These are phyloP conservation scores for Cercophora scortea DNA, from an alignment of 495 filamentous ascomycete species.

Conservation along the genomic window DNA sequence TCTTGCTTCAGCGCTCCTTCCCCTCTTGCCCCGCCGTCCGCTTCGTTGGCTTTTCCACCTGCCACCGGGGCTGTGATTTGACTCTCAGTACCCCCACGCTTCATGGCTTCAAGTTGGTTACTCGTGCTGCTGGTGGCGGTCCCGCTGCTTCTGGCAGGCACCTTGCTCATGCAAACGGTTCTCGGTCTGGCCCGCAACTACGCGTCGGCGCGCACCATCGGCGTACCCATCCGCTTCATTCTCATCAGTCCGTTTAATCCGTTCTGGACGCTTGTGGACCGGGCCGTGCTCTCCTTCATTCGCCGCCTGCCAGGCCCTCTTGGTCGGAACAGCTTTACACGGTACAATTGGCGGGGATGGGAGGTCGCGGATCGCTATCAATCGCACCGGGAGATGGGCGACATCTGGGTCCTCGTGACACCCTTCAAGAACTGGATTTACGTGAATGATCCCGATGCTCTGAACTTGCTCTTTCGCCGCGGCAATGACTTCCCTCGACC, in stretches of 20 bases:
- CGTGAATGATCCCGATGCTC: conserved; percentile 31
- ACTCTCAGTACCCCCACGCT: neutral
- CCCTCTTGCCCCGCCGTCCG: neutral
- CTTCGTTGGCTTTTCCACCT: too few species aligned
- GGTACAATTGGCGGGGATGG: conserved; percentile 29
- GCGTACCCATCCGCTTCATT: conserved; percentile 30
- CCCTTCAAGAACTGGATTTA: conserved; percentile 33
- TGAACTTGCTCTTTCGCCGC: conserved; percentile 27
- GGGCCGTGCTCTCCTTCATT: conserved; percentile 10
- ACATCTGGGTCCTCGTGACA: conserved; percentile 34
- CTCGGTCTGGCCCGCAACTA: conserved; percentile 11
- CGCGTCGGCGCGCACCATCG: conserved; percentile 17
- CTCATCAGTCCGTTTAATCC: conserved; percentile 26
- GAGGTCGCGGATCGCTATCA: conserved; percentile 28
- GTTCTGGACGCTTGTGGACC: conserved; percentile 22
- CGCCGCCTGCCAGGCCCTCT: conserved; percentile 13
- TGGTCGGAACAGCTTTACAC: conserved; percentile 21
- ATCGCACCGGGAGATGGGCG: conserved; percentile 33
- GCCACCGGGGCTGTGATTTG: neutral
- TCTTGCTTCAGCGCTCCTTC: neutral
- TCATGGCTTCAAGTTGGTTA: neutral
- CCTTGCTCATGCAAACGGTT: neutral
- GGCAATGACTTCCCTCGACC: conserved; percentile 37
- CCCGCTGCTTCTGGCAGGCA: neutral
- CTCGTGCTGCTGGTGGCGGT: neutral